Conservation (phyloP, 345 rosid genomes). For the Garcia nutans region DNA sequence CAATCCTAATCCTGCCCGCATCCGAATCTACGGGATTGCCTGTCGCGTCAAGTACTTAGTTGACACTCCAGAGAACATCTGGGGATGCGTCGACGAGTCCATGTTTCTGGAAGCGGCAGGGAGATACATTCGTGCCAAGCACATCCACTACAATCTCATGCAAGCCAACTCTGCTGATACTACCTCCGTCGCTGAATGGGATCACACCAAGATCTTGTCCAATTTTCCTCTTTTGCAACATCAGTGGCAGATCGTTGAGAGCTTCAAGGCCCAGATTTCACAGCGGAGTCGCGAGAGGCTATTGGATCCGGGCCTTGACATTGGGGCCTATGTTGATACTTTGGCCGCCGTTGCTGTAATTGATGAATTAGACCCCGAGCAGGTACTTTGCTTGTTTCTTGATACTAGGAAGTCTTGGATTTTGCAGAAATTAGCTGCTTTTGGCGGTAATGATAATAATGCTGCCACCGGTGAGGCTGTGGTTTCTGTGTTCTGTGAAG, state of each 20-base stretch:
- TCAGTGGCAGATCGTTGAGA: conserved; percentile 97
- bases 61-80: conserved; percentile 90
- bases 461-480: conserved; percentile 31
- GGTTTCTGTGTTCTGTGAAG: conserved; percentile 69
- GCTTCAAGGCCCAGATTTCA: conserved; percentile 91
- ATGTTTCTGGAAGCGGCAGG: conserved; percentile 87
- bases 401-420: conserved; percentile 83
- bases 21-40: conserved; percentile 64
- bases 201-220: conserved; percentile 54
- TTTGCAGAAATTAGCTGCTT: conserved; percentile 56
- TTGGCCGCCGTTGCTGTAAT: conserved; percentile 81
- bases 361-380: conserved; percentile 74
- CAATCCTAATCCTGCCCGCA: conserved; percentile 32
- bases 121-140: conserved; percentile 77
- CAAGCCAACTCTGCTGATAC: neutral
- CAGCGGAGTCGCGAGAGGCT: conserved; percentile 87
- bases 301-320: conserved; percentile 57
- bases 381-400: conserved; percentile 67
- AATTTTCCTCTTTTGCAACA: conserved; percentile 88
- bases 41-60: conserved; percentile 90
- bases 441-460: conserved; percentile 37
- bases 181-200: conserved; percentile 18
- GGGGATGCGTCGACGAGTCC: conserved; percentile 93
- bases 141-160: conserved; percentile 57
- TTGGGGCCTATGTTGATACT: conserved; percentile 78